Conservation (phyloP, 192 early-diverging fungal species). For the Podila minutissima region DNA sequence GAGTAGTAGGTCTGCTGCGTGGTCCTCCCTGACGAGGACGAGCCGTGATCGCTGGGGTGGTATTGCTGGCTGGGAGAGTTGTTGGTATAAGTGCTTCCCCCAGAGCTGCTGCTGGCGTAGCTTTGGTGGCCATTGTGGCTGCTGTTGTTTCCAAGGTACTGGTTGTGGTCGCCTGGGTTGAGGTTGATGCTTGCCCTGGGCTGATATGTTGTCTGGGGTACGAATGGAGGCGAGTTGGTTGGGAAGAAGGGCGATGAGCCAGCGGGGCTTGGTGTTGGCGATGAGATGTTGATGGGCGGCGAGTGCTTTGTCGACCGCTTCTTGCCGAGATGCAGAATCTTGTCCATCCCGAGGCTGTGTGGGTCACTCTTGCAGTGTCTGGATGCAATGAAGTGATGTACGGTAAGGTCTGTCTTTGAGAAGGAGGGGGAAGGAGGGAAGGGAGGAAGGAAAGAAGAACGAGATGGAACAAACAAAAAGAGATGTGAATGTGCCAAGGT, state of each 20-base stretch:
- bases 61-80: slow-evolving; percentile 23
- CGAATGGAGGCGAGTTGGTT: slow-evolving; percentile 11
- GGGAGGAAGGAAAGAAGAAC: neutral
- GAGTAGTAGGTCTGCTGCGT: slow-evolving; percentile 2
- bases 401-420: neutral
- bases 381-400: neutral
- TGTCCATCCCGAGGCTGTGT: slow-evolving; percentile 25
- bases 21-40: slow-evolving; percentile 10
- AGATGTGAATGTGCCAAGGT: no score
- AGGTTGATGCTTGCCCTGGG: slow-evolving; percentile 38
- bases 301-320: slow-evolving; percentile 39
- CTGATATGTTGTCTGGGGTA: slow-evolving; percentile 45
- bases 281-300: slow-evolving; percentile 46
- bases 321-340: slow-evolving; percentile 50
- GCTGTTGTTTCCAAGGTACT: slow-evolving; percentile 16
- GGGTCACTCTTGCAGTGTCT: neutral
- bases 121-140: neutral
- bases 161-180: slow-evolving; percentile 14
- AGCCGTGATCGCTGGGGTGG: slow-evolving; percentile 27
- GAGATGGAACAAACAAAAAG: neutral
- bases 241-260: slow-evolving; percentile 31
- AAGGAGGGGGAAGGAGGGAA: neutral
- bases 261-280: slow-evolving; percentile 27
- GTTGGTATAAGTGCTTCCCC: neutral
- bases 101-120: neutral